Conservation (phyloP, 2,329 filamentous ascomycete species). For the Paecilomyces formosus region DNA sequence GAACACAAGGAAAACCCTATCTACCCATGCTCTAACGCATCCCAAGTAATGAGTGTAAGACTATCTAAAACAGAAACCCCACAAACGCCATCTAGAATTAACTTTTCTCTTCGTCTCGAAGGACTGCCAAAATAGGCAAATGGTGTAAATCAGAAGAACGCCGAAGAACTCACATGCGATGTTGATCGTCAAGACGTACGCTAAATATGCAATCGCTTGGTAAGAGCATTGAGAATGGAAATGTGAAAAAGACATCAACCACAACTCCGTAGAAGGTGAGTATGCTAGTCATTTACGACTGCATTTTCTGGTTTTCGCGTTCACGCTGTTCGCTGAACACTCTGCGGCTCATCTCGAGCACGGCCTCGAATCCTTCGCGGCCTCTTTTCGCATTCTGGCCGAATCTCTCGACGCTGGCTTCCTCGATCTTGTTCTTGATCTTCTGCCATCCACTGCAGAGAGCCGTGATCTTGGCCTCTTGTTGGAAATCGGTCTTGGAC, state of each 20-base stretch:
- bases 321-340: slow-evolving; percentile 87
- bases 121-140: not conserved
- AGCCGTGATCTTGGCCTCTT: slow-evolving; percentile 88
- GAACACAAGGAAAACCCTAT: not conserved
- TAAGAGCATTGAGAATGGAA: slow-evolving; percentile 2
- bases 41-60: not conserved
- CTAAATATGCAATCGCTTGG: slow-evolving; percentile 27
- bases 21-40: not conserved
- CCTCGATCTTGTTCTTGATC: slow-evolving; percentile 93
- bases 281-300: slow-evolving; percentile 10
- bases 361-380: slow-evolving; percentile 88
- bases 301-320: slow-evolving; percentile 42
- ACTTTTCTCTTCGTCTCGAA: not conserved
- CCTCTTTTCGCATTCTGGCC: slow-evolving; percentile 86
- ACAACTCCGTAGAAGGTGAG: not conserved
- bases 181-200: slow-evolving; percentile 17
- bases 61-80: not conserved
- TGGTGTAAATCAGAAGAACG: slow-evolving; percentile 10
- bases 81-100: not conserved
- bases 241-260: slow-evolving; percentile 7
- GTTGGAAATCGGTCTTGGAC: slow-evolving; percentile 69
- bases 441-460: slow-evolving; percentile 95
- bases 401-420: slow-evolving; percentile 81
- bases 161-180: slow-evolving; percentile 14
- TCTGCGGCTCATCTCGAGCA: slow-evolving; percentile 84